These are phyloP conservation scores for Suillus subaureus DNA, from an alignment of 768 basidiomycete species.

Conservation along the genomic window DNA sequence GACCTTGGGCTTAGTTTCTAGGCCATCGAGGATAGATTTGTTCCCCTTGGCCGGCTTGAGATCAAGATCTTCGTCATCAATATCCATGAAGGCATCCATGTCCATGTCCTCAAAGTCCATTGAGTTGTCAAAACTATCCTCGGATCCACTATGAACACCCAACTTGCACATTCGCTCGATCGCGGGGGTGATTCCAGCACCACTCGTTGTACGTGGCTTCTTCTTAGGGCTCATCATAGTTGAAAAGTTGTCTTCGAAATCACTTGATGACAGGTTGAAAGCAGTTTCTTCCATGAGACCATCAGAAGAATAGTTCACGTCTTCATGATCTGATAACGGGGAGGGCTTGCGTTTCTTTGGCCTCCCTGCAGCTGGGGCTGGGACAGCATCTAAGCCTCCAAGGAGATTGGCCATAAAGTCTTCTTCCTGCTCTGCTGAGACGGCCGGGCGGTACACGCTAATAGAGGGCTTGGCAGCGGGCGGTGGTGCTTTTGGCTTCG, in stretches of 20 bases:
- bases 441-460: constrained; percentile 76
- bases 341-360: constrained; percentile 73
- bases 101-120: constrained; percentile 52
- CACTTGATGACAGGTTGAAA: constrained; percentile 43
- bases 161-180: constrained; percentile 59
- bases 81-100: constrained; percentile 60
- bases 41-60: constrained; percentile 36
- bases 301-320: constrained; percentile 31
- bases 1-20: constrained; percentile 19
- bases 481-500: constrained; percentile 49
- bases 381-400: constrained; percentile 62
- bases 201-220: constrained; percentile 49
- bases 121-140: constrained; percentile 42
- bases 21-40: constrained; percentile 2
- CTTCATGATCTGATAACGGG: constrained; percentile 44
- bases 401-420: constrained; percentile 89
- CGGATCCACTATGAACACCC: constrained; percentile 56
- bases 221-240: constrained; percentile 69
- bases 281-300: constrained; percentile 26
- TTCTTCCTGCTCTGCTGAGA: constrained; percentile 78
- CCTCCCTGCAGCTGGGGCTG: constrained; percentile 37
- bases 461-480: constrained; percentile 60
- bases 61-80: constrained; percentile 56
- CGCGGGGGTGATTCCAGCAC: constrained; percentile 51
- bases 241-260: constrained; percentile 50